Percentiles rank a stretch among this genome's conserved stretches.
phyloP scores from a whole-genome alignment of 2,329 filamentous ascomycete genomes.

The Metarhizium rileyi region DNA sequence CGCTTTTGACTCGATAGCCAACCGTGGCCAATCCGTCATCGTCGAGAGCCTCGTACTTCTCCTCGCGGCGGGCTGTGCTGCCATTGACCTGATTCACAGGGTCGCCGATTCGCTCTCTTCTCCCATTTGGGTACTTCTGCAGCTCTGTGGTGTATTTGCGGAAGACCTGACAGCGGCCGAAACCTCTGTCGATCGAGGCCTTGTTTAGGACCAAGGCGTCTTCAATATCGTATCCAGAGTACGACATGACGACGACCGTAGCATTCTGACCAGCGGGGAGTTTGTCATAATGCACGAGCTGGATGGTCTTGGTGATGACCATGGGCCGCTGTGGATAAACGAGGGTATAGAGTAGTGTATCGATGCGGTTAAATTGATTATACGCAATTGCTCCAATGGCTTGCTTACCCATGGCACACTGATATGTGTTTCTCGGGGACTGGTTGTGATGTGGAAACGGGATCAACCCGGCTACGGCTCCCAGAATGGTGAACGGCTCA shows the following conservation, averaged over 20 bases:
- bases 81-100: conserved; percentile 42
- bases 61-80: conserved; percentile 49
- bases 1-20: conserved; percentile 65
- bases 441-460: conserved; percentile 99
- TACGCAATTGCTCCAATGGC: conserved; percentile 96
- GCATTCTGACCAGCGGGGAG: conserved; percentile 94
- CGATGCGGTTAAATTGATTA: conserved; percentile 95
- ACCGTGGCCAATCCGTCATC: conserved; percentile 83
- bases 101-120: conserved; percentile 53
- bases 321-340: conserved; percentile 97
- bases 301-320: conserved; percentile 94
- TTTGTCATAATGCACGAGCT: conserved; percentile 94
- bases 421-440: conserved; percentile 95
- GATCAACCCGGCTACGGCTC: conserved; percentile 90
- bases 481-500: conserved; percentile 92
- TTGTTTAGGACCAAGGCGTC: conserved; percentile 96
- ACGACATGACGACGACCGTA: conserved; percentile 98
- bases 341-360: conserved; percentile 90
- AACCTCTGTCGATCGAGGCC: conserved; percentile 87
- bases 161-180: conserved; percentile 96
- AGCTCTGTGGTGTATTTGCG: conserved; percentile 83
- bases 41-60: conserved; percentile 66
- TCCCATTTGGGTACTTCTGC: conserved; percentile 82
- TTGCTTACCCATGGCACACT: conserved; percentile 99
- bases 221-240: conserved; percentile 98